These are phyloP conservation scores for Paecilomyces variotii DNA, from an alignment of 2,329 filamentous ascomycete genomes.

Conservation along the genomic window DNA sequence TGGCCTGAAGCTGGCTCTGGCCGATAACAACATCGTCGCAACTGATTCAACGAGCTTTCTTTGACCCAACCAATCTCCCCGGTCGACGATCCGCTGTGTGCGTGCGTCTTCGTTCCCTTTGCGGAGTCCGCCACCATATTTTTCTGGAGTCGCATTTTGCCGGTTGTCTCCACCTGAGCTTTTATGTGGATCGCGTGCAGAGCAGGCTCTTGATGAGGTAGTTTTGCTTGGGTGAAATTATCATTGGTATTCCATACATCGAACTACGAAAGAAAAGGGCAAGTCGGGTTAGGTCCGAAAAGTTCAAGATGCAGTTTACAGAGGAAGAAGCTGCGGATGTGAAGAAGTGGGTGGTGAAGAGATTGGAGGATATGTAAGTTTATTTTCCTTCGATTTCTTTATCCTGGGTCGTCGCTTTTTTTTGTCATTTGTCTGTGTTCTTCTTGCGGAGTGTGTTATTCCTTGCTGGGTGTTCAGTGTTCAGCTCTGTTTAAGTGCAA, in stretches of 20 bases:
- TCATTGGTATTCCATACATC: too few relatives aligned
- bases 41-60: neutral
- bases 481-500: neutral
- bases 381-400: neutral
- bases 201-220: too few relatives aligned
- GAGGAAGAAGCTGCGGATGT: conserved; percentile 46
- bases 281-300: too few relatives aligned
- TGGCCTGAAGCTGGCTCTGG: neutral
- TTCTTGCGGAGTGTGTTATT: neutral
- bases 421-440: too few relatives aligned
- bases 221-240: too few relatives aligned
- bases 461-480: neutral
- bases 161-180: neutral
- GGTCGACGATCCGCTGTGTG: neutral
- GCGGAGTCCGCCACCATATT: neutral
- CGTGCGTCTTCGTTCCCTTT: neutral
- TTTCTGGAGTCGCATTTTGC: neutral
- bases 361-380: conserved; percentile 50
- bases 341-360: conserved; percentile 52
- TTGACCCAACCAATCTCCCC: neutral
- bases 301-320: conserved; percentile 43
- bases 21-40: neutral
- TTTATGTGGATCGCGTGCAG: neutral
- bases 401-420: neutral
- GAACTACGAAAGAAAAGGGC: too few relatives aligned